Base-by-base conservation (phyloP, 2,329 filamentous ascomycete genomes). In the Epichloe sp. region DNA sequence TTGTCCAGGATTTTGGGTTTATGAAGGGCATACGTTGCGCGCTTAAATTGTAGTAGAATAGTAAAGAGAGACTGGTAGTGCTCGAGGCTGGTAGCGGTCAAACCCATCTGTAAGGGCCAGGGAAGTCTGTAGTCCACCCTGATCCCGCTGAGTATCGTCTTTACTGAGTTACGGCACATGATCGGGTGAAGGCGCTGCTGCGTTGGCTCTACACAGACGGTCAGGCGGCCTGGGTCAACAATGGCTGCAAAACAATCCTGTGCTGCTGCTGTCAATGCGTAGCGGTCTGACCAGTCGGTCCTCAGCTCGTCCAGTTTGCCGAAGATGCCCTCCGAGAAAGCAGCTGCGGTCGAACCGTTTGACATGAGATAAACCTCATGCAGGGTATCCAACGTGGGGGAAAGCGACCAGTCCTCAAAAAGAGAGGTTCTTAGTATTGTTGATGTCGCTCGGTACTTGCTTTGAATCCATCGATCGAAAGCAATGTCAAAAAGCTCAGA, bases 401-500 rank as follows among this genome's bases (percentile, higher is more conserved):
- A 77, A 0, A 97, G 69, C 0, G 81, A 82, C 59, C 84, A 90
- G 7, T 79, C 73, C 11, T 81, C 70, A 52, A 88, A 0, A 0
- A 97, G 73, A 3, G 81, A 75, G 44, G 74, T 70, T 19, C 80
- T 80, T 15, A 96, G 71, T 2, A 79, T 78, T 0, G 73, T 72
- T 0, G 85, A 86, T 7, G 86, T 84, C 34, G 83, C 73, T 21
- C 79, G 78, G 58, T 90, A 83, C 61, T 88, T 86, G 63, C 77
- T 82, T 55, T 82, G 73, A 51, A 96, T 84, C 81, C 90, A 89
- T n/a, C 67, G 69, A 45, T 84, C 77, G 58, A 97, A 87, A 0
- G 83, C 78, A 4, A 74, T 68, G 47, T 79, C 76, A 55, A 97
- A 88, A 1, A 88, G 72, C 56, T 90, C 85, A 0, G 85, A 74